Evolutionary conservation across 148 eudicot species (phyloP), one percentile per base, ranked within the genome.

Genomic region (Heliamphora exappendiculata): DNA sequence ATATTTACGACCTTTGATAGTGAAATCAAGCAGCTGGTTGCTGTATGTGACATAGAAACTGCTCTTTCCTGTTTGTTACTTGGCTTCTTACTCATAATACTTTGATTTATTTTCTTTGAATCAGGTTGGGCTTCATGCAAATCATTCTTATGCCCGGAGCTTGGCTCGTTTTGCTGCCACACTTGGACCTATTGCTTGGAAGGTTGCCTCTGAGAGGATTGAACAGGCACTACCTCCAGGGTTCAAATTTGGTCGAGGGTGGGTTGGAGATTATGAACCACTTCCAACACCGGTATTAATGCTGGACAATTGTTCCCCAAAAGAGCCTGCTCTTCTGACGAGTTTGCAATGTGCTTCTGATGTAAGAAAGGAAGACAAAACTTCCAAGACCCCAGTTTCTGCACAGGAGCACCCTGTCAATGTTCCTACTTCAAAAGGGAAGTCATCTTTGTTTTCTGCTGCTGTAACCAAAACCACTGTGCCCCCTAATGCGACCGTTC

Each of bases 261-360:
- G 98, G 98, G 89, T 95, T 42, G 98, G 90, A 68, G 98, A 92
- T 78, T 90, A 83, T 59, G 97, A 94, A 74, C 93, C 98, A 67
- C 90, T 88, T 76, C 90, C 97, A 36, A 84, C 87, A 34, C 85
- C 94, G 8, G 80, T 89, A 14, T 63, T 86, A n/a, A 75, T 78
- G 66, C 82, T 86, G 70, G 86, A 84, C 62, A 84, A 82, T 22
- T 53, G 78, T 70, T 51, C 41, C 59, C 76, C 66, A 49, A 87
- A 86, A 78, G 90, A 87, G 67, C 78, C 82, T 33, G 34, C 80
- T 63, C 79, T 82, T 75, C 74, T 76, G 45, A 24, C 74, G 17
- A 85, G 77, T 73, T 69, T 60, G 24, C 73, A 65, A 28, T 54
- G 59, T 54, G 36, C 53, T 63, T 69, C 74, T 49, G 67, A 73